A percentile compares a stretch with the other conserved stretches of the same genome.
phyloP scores from a whole-genome alignment of 352 stramenopile genomes.

The Phytopythium aichiense region DNA sequence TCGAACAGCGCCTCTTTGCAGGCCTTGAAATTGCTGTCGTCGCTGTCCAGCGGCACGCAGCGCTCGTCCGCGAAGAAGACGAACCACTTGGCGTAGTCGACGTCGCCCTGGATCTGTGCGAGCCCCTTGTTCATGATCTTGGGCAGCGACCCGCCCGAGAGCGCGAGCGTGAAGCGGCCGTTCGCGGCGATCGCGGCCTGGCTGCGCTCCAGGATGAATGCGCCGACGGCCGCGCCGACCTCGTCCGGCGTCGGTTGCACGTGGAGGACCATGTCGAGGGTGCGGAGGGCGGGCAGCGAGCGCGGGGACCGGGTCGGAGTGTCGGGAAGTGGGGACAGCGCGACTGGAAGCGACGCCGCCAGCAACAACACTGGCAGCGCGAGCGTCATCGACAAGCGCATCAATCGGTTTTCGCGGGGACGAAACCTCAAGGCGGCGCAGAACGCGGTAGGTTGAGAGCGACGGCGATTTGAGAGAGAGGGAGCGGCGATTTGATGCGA shows the following conservation, averaged over 20 bases:
- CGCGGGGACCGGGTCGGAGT: not conserved
- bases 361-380: not conserved
- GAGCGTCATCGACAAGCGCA: not conserved
- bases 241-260: constrained; percentile 52
- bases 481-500: not conserved
- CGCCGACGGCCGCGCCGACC: constrained; percentile 55
- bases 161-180: constrained; percentile 76
- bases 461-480: not conserved
- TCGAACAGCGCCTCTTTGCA: constrained; percentile 90
- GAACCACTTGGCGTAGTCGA: constrained; percentile 96
- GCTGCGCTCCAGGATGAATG: constrained; percentile 64
- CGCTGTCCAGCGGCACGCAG: constrained; percentile 89
- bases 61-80: constrained; percentile 98
- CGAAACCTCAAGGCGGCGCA: not conserved
- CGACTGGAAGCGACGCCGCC: not conserved
- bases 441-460: not conserved
- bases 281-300: not conserved
- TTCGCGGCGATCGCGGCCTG: constrained; percentile 48
- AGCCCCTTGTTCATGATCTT: constrained; percentile 86
- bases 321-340: not conserved
- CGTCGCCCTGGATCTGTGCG: constrained; percentile 57
- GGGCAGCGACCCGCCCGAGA: constrained; percentile 85
- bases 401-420: not conserved
- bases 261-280: constrained; percentile 40
- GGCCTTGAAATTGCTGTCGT: constrained; percentile 95